A percentile compares a stretch with the other conserved stretches of the same genome.
These are phyloP conservation scores for Eutypa lata DNA, from an alignment of 2,329 filamentous ascomycete species.

Conservation along the genomic window DNA sequence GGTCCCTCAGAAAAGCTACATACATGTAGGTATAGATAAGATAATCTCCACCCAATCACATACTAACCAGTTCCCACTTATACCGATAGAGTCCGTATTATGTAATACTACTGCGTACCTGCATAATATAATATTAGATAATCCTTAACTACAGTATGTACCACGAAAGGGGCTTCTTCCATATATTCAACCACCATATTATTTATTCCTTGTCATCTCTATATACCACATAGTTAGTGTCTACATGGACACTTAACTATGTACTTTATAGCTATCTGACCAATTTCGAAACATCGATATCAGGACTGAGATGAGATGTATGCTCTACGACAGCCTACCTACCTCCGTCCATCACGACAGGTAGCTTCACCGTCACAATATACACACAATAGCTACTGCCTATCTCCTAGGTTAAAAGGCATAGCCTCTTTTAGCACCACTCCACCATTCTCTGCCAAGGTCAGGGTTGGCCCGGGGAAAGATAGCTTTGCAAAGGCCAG, in stretches of 20 bases:
- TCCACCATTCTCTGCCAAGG: not conserved
- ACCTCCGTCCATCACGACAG: constrained; percentile 1
- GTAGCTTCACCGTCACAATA: not conserved
- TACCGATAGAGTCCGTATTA: too few species aligned
- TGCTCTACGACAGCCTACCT: constrained; percentile 4
- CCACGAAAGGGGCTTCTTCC: too few species aligned
- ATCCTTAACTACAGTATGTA: too few species aligned
- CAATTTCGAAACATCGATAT: too few species aligned
- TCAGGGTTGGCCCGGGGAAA: not conserved
- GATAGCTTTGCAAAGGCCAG: constrained; percentile 12
- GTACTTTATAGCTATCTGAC: too few species aligned
- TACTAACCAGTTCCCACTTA: too few species aligned
- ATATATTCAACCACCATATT: too few species aligned
- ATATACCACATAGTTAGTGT: too few species aligned
- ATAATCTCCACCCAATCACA: not conserved
- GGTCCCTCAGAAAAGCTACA: constrained; percentile 17
- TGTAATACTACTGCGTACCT: too few species aligned
- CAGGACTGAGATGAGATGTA: constrained; percentile 1
- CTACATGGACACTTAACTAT: too few species aligned
- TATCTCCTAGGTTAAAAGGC: not conserved
- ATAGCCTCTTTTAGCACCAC: not conserved
- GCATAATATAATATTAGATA: too few species aligned
- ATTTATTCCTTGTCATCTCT: not conserved
- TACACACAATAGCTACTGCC: not conserved
- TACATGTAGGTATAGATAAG: too few species aligned